Conservation (phyloP, 2,329 filamentous ascomycete genomes). For the Akanthomyces muscarius region DNA sequence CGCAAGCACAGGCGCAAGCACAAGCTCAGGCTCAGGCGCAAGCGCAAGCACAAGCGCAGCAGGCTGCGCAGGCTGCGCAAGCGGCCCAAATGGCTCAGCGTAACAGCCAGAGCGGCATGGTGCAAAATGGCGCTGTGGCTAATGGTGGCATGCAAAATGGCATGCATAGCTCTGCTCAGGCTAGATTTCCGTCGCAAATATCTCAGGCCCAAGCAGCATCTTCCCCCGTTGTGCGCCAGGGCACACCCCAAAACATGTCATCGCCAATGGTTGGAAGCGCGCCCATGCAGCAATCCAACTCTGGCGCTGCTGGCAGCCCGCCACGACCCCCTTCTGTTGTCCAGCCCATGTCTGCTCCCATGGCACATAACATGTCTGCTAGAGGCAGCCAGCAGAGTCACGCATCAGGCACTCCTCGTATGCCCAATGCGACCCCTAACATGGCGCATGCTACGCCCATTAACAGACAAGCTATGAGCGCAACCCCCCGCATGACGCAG, state of each 20-base stretch:
- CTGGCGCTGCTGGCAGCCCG: constrained; percentile 65
- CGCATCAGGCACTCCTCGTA: constrained; percentile 57
- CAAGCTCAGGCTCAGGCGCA: constrained; percentile 25
- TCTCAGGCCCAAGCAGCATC: constrained; percentile 58
- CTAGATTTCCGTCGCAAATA: constrained; percentile 51
- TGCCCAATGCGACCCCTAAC: constrained; percentile 58
- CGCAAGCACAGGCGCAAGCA: constrained; percentile 29
- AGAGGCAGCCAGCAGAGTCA: constrained; percentile 65
- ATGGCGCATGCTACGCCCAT: constrained; percentile 58
- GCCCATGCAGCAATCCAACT: constrained; percentile 62
- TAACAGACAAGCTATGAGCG: constrained; percentile 45
- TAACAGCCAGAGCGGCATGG: constrained; percentile 34
- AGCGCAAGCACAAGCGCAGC: constrained; percentile 18
- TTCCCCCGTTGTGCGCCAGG: constrained; percentile 63
- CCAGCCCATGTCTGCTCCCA: constrained; percentile 57
- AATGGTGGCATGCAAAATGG: constrained; percentile 35
- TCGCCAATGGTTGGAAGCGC: constrained; percentile 61
- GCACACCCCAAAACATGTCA: constrained; percentile 61
- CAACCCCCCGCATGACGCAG: constrained; percentile 60
- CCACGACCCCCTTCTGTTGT: constrained; percentile 63
- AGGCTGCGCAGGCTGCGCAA: constrained; percentile 22
- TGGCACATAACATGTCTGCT: constrained; percentile 60
- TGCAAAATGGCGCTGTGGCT: constrained; percentile 34
- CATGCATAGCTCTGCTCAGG: constrained; percentile 35
- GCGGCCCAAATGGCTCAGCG: constrained; percentile 30